These are phyloP conservation scores for Cicer bijugum DNA, from an alignment of 306 rosid genomes.

Conservation along the genomic window DNA sequence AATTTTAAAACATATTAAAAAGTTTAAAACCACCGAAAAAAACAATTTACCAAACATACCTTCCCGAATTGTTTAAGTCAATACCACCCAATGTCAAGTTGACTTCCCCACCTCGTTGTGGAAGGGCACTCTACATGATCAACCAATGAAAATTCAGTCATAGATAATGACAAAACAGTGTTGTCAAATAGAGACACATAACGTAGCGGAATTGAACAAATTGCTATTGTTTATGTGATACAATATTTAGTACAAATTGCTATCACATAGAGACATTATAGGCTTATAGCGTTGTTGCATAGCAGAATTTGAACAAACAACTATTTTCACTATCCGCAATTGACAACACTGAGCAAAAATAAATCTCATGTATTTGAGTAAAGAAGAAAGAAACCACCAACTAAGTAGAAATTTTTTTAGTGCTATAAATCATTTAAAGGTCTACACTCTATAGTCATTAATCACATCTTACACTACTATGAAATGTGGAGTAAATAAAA, in stretches of 20 bases:
- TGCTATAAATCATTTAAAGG: constrained; percentile 5
- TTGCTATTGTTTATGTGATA: no score
- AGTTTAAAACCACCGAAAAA: constrained; percentile 2
- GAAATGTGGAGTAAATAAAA: no score
- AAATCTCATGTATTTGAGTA: constrained; percentile 22
- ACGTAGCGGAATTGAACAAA: no score
- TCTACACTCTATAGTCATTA: no score
- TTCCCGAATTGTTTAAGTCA: constrained; percentile 98
- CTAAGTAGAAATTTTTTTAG: not conserved
- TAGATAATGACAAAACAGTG: not conserved
- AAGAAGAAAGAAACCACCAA: not conserved
- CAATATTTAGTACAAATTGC: no score
- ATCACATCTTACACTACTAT: constrained; percentile 4
- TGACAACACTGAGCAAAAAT: not conserved
- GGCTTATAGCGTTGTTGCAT: no score
- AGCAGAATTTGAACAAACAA: no score
- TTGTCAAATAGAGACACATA: no score
- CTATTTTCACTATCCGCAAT: no score
- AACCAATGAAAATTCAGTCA: constrained; percentile 38
- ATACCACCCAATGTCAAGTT: constrained; percentile 96
- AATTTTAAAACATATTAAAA: constrained; percentile 39
- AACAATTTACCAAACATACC: constrained; percentile 56
- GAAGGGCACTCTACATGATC: constrained; percentile 79
- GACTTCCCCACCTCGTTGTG: constrained; percentile 97
- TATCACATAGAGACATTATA: no score